phyloP scores from a whole-genome alignment of 306 rosid species.

The Bauhinia variegata region DNA sequence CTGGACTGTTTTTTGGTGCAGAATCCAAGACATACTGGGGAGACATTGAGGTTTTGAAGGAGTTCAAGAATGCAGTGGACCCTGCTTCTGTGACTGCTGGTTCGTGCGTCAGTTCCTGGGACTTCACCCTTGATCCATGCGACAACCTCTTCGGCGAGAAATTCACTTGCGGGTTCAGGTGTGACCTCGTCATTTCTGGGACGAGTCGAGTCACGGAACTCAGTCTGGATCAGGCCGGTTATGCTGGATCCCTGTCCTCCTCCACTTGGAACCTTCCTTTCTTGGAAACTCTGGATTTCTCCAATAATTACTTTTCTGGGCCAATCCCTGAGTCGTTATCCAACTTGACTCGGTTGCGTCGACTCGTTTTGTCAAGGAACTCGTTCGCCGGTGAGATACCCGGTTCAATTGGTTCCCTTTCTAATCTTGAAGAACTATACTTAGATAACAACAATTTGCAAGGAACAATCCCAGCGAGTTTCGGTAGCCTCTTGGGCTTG shows the following conservation, averaged over 20 bases:
- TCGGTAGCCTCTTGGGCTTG: conserved; percentile 44
- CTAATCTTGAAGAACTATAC: conserved; percentile 61
- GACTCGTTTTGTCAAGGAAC: conserved; percentile 67
- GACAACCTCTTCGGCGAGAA: conserved; percentile 68
- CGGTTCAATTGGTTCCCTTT: conserved; percentile 50
- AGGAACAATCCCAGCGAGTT: conserved; percentile 55
- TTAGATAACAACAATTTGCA: conserved; percentile 66
- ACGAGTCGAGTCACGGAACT: conserved; percentile 70
- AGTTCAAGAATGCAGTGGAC: conserved; percentile 50
- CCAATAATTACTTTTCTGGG: conserved; percentile 72
- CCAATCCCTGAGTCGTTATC: conserved; percentile 54
- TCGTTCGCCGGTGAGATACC: conserved; percentile 66
- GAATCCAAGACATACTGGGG: conserved; percentile 64
- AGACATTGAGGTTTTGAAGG: conserved; percentile 57
- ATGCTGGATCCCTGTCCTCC: conserved; percentile 53
- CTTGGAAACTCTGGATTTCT: conserved; percentile 69
- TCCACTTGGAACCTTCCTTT: conserved; percentile 66
- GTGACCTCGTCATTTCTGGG: conserved; percentile 57
- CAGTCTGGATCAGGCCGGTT: conserved; percentile 84
- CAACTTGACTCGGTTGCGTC: conserved; percentile 59
- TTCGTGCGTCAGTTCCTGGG: conserved; percentile 73
- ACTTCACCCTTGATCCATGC: conserved; percentile 78
- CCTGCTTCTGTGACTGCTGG: conserved; percentile 52
- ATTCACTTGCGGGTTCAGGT: conserved; percentile 82
- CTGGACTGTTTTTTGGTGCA: conserved; percentile 12